phyloP scores from a whole-genome alignment of 768 basidiomycete genomes.

The Lactarius sp. region DNA sequence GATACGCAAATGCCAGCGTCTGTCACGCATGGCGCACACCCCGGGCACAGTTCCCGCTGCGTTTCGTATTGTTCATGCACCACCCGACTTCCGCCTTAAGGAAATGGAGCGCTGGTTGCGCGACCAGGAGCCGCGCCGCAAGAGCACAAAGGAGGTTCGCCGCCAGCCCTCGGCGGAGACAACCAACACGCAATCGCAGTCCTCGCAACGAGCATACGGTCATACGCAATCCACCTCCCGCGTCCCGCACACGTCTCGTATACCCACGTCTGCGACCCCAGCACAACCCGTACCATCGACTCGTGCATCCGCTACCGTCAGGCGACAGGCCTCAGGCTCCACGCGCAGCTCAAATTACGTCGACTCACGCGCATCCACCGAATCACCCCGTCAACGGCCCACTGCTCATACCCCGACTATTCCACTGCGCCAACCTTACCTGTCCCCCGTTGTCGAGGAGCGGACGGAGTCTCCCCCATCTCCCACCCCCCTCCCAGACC shows the following conservation, averaged over 20 bases:
- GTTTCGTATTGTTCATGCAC: conserved; percentile 65
- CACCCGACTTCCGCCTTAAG: conserved; percentile 66
- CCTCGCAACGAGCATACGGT: conserved; percentile 22
- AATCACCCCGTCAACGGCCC: conserved; percentile 17
- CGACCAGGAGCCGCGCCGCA: conserved; percentile 36
- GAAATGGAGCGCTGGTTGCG: conserved; percentile 79
- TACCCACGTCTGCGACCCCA: conserved; percentile 2
- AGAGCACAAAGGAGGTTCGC: conserved; percentile 17
- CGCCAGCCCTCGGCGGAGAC: conserved; percentile 38
- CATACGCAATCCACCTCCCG: conserved; percentile 10
- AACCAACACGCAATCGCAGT: conserved; percentile 26
- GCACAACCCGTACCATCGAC: conserved; percentile 8
- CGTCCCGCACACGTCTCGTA: conserved; percentile 1
- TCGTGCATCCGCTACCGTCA: conserved; percentile 4
- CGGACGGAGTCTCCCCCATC: conserved; percentile 1
- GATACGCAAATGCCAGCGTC: conserved; percentile 71
- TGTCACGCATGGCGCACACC: conserved; percentile 45
- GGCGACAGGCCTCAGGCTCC: conserved; percentile 20
- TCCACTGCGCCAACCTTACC: conserved; percentile 3
- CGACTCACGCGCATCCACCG: conserved; percentile 19
- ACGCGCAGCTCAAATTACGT: conserved; percentile 23
- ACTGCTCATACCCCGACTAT: background rate
- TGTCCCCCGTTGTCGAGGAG: conserved; percentile 25
- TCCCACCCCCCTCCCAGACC: conserved; percentile 10
- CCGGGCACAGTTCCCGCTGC: conserved; percentile 37